Conservation (phyloP, 371 early-diverging fungal species). For the Rhizomucor pusillus region DNA sequence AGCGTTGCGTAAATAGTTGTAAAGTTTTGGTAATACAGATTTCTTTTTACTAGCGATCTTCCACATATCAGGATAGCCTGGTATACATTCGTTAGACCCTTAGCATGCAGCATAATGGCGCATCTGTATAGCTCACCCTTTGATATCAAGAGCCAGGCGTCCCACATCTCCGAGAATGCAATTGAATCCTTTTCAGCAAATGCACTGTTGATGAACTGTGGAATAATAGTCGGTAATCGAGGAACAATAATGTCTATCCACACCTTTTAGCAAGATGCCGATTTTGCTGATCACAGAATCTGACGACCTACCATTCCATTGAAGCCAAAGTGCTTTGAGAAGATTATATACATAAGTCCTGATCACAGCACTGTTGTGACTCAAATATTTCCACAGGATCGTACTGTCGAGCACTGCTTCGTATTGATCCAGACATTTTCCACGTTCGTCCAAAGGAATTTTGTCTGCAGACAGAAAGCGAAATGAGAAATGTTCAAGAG, state of each 20-base stretch:
- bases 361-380: slow-evolving; percentile 41
- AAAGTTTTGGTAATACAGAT: slow-evolving; percentile 61
- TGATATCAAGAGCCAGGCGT: slow-evolving; percentile 56
- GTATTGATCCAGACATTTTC: slow-evolving; percentile 41
- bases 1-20: slow-evolving; percentile 62
- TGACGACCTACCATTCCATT: slow-evolving; percentile 34
- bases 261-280: neutral
- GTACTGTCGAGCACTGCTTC: slow-evolving; percentile 44
- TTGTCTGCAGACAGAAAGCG: slow-evolving; percentile 12
- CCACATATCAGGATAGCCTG: slow-evolving; percentile 71
- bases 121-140: slow-evolving; percentile 47
- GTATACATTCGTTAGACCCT: slow-evolving; percentile 15
- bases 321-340: slow-evolving; percentile 29
- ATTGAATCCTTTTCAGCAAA: slow-evolving; percentile 55
- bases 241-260: slow-evolving; percentile 34
- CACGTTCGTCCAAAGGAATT: slow-evolving; percentile 33
- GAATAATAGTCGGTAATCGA: slow-evolving; percentile 48
- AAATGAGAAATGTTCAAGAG: slow-evolving; percentile 1
- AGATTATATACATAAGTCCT: slow-evolving; percentile 54
- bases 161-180: slow-evolving; percentile 63
- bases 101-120: neutral
- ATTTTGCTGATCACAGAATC: slow-evolving; percentile 3
- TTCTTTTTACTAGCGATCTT: slow-evolving; percentile 59
- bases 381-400: slow-evolving; percentile 48
- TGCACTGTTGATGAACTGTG: slow-evolving; percentile 45